Evolutionary conservation across 2,329 filamentous ascomycete genomes (phyloP), one percentile per base, ranked within the genome.

Genomic region (Simplicillium sp.): DNA sequence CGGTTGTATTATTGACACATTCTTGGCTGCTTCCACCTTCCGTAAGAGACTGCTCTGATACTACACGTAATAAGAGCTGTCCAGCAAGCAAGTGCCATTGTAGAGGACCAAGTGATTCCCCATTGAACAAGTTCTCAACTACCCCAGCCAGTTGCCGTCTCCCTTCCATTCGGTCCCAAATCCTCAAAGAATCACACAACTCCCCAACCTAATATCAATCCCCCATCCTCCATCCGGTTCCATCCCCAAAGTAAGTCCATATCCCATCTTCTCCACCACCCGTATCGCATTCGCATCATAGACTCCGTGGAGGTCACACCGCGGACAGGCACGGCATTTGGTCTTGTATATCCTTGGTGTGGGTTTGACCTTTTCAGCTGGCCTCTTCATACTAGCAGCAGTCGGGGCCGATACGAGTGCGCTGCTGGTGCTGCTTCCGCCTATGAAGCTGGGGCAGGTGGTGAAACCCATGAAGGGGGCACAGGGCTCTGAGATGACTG

Each of bases 261-360:
- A 59, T 16, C 59, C 59, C 50, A 70, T 61, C 20, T 56, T 49
- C 35, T 62, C 48, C 36, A 77, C 62, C 59, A 73, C 64, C 36
- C 71, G 62, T 16, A 67, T 50, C 39, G 52, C 46, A 51, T 77
- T 73, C 34, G 57, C 57, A 48, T 78, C 70, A 47, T 74, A 76
- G 7, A 40, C 35, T 4, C 58, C 60, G 8, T 46, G 42, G n/a
- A 64, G 48, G 7, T 57, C 57, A 43, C 71, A 72, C 15, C 53
- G 53, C 29, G 65, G 70, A 45, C 67, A 71, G 29, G 57, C 55
- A 37, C 63, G 56, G 47, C 46, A 57, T 44, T 41, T 53, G 36
- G 58, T 71, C 38, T 48, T 49, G 44, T 62, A 58, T 43, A 60
- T 50, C 11, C 51, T 50, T 2, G 65, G 64, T 18, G 55, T 45